Evolutionary conservation across 768 basidiomycete genomes (phyloP).

Genomic region (Boletellus ananiceps): DNA sequence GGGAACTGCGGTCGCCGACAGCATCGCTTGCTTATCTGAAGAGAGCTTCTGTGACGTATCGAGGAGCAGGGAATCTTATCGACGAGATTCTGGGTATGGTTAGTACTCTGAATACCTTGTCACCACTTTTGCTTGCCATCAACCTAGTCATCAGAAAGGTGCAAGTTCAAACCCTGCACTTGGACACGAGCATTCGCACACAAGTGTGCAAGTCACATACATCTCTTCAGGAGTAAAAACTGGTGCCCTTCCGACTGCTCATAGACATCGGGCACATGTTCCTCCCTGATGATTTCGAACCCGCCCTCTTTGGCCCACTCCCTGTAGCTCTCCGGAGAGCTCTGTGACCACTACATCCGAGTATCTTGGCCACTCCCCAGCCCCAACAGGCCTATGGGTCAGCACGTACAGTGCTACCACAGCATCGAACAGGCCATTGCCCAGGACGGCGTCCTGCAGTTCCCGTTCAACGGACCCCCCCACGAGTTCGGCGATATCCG

Average conservation of each 20-base stretch:
- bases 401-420: constrained; percentile 5
- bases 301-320: constrained; percentile 5
- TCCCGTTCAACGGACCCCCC: not conserved
- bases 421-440: not conserved
- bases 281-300: constrained; percentile 9
- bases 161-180: too few species aligned
- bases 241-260: constrained; percentile 7
- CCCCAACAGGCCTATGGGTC: constrained; percentile 6
- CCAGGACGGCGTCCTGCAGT: not conserved
- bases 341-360: not conserved
- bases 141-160: too few species aligned
- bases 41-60: too few species aligned
- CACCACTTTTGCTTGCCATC: too few species aligned
- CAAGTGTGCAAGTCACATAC: not conserved
- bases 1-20: too few species aligned
- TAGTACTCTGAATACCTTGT: too few species aligned
- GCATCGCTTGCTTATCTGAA: too few species aligned
- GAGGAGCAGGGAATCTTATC: too few species aligned
- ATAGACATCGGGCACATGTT: constrained; percentile 5
- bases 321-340: constrained; percentile 7
- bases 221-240: constrained; percentile 3
- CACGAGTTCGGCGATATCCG: constrained; percentile 6
- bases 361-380: not conserved
- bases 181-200: too few species aligned
- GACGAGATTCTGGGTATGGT: too few species aligned